phyloP scores from a whole-genome alignment of 148 eudicot genomes.

The Heliosperma pusillum region DNA sequence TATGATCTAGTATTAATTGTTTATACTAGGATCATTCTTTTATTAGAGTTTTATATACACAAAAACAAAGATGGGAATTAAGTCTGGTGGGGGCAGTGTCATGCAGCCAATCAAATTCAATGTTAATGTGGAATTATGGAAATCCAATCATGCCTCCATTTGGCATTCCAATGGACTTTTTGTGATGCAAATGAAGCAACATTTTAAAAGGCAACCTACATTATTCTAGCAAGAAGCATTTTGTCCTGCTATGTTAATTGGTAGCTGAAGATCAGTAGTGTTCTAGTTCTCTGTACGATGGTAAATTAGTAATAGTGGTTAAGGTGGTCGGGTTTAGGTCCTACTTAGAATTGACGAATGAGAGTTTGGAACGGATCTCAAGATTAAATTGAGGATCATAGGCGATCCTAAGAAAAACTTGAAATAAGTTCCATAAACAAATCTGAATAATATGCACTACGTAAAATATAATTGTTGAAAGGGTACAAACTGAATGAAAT shows the following conservation, averaged over 20 bases:
- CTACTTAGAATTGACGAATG: neutral
- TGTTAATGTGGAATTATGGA: slow-evolving; percentile 16
- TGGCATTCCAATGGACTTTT: neutral
- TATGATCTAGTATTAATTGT: neutral
- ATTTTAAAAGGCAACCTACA: slow-evolving; percentile 10
- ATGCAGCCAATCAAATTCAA: slow-evolving; percentile 9
- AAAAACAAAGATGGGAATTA: slow-evolving; percentile 10
- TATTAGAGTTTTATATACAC: neutral
- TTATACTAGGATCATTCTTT: neutral
- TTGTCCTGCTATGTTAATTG: neutral
- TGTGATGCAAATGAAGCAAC: slow-evolving; percentile 18
- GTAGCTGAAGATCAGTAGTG: slow-evolving; percentile 8
- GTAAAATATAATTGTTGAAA: too few relatives aligned
- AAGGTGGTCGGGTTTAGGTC: neutral
- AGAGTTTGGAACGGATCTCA: neutral
- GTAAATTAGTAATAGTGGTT: neutral
- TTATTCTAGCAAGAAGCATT: slow-evolving; percentile 12
- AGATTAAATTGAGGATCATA: neutral
- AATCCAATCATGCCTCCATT: slow-evolving; percentile 22
- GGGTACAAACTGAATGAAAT: too few relatives aligned
- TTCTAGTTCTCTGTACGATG: neutral
- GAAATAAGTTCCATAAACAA: too few relatives aligned
- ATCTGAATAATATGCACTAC: too few relatives aligned
- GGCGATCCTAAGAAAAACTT: neutral
- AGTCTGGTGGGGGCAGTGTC: slow-evolving; percentile 21